Evolutionary conservation across 2,329 filamentous ascomycete species (phyloP), one percentile per base, ranked within the genome.

Genomic region (Fragosphaeria purpurea): DNA sequence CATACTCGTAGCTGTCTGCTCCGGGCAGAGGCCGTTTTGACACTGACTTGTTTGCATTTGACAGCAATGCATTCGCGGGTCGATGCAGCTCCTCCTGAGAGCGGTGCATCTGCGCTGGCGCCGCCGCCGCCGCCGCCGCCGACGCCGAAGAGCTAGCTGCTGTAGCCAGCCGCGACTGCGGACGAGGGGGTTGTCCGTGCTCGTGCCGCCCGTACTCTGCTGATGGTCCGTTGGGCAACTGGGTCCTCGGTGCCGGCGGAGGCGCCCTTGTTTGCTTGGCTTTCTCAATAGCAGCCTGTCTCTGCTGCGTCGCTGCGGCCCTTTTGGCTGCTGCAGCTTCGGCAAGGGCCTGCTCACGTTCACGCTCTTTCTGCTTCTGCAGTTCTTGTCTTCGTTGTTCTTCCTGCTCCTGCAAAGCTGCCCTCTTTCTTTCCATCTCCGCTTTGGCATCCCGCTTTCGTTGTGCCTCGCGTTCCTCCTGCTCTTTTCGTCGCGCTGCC

Each of bases 401-500:
- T 50, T 84, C 80, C 54, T 79, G 75, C 46, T 85, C 82, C 57
- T 84, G 82, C 13, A 70, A 65, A 6, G 78, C 80, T 45, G 79
- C 79, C 53, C 85, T 77, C 68, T 89, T 88, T 45, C 85, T 82
- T 62, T 95, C 88, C 37, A 86, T 70, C 59, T 94, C 87, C 12
- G 82, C 78, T 67, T 94, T 95, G 39, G 85, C 82, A 22, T 94
- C 86, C 7, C 83, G 82, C 61, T 88, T 91, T 46, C 83, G 80
- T 60, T 89, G 83, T 11, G 81, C 80, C 56, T 89, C 86, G 45
- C 82, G 80, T 62, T 94, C 88, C 59, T 95, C 89, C 63, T 83
- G 84, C 63, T 95, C 88, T 62, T 85, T 91, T 66, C 89, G 90
- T 61, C 82, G 84, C 40, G 87, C 85, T 3, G 85, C 87, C 45